A percentile compares a stretch with the other conserved stretches of the same genome.
phyloP scores from a whole-genome alignment of 345 rosid species.

The Citrus mangshanensis region DNA sequence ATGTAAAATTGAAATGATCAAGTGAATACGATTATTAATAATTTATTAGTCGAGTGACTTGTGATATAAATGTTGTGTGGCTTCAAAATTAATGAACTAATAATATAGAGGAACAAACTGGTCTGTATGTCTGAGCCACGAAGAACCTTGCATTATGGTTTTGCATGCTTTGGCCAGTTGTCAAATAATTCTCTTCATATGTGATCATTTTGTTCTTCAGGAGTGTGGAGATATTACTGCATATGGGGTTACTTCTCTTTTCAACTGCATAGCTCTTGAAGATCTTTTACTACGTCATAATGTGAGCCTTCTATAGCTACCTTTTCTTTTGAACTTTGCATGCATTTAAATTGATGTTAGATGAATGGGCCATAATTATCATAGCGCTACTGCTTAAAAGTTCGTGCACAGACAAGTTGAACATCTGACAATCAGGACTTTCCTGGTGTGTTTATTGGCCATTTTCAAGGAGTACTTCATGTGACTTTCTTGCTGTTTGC shows the following conservation, averaged over 20 bases:
- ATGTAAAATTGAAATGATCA: background rate
- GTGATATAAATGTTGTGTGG: background rate
- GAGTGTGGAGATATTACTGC: slow-evolving; percentile 68
- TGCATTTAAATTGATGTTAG: background rate
- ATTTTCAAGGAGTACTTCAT: no score
- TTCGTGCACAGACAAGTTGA: no score
- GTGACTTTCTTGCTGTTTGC: no score
- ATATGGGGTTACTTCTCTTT: slow-evolving; percentile 55
- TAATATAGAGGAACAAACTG: no score
- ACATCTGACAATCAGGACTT: no score
- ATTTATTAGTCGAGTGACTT: background rate
- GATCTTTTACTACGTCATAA: slow-evolving; percentile 75
- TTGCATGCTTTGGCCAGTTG: background rate
- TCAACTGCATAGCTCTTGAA: slow-evolving; percentile 63
- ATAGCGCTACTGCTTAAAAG: no score
- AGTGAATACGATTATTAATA: background rate
- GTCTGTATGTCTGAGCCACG: background rate
- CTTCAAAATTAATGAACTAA: no score
- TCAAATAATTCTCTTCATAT: background rate
- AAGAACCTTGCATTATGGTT: background rate
- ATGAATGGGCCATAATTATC: background rate
- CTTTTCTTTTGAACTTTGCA: background rate
- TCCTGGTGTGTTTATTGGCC: no score
- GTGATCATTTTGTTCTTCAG: slow-evolving; percentile 28
- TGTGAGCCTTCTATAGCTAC: slow-evolving; percentile 40